These are phyloP conservation scores for Monascus purpureus DNA, from an alignment of 495 filamentous ascomycete species.

Conservation along the genomic window DNA sequence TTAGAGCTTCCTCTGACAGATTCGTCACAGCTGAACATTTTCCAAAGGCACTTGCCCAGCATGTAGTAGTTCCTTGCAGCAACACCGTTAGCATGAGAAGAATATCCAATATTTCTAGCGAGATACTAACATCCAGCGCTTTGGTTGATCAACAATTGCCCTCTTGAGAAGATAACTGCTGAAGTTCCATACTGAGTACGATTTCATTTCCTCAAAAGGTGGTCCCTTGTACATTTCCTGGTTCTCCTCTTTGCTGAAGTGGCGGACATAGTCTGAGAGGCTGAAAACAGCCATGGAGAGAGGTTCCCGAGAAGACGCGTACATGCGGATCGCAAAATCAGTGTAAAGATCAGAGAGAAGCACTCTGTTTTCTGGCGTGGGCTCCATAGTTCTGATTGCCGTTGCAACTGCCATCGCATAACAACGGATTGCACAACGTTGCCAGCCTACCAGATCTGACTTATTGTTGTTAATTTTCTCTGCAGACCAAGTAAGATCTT, in stretches of 20 bases:
- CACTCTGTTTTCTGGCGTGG: slow-evolving; percentile 43
- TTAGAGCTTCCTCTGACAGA: slow-evolving; percentile 29
- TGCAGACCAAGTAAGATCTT: slow-evolving; percentile 84
- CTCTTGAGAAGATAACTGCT: slow-evolving; percentile 65
- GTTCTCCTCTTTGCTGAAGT: slow-evolving; percentile 52
- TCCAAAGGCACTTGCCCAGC: slow-evolving; percentile 90
- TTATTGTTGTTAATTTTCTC: slow-evolving; percentile 88
- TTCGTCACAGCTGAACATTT: slow-evolving; percentile 64
- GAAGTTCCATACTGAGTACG: slow-evolving; percentile 76
- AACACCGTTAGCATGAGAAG: slow-evolving; percentile 3
- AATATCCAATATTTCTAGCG: too few relatives aligned
- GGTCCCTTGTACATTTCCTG: slow-evolving; percentile 60
- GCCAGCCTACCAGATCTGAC: slow-evolving; percentile 55
- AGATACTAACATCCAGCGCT: slow-evolving; percentile 65
- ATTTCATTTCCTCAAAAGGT: slow-evolving; percentile 57
- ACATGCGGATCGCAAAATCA: slow-evolving; percentile 82
- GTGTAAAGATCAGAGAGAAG: slow-evolving; percentile 73
- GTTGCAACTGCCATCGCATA: slow-evolving; percentile 81
- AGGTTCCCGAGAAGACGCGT: slow-evolving; percentile 79
- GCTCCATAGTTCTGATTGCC: slow-evolving; percentile 47
- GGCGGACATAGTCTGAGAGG: slow-evolving; percentile 59
- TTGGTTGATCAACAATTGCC: slow-evolving; percentile 58
- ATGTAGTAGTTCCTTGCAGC: slow-evolving; percentile 60
- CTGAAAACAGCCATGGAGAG: slow-evolving; percentile 80
- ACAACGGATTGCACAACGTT: slow-evolving; percentile 80